Evolutionary conservation across 2,329 filamentous ascomycete species (phyloP), one percentile per base, ranked within the genome.

Genomic region (Tricladium varicosporioides): DNA sequence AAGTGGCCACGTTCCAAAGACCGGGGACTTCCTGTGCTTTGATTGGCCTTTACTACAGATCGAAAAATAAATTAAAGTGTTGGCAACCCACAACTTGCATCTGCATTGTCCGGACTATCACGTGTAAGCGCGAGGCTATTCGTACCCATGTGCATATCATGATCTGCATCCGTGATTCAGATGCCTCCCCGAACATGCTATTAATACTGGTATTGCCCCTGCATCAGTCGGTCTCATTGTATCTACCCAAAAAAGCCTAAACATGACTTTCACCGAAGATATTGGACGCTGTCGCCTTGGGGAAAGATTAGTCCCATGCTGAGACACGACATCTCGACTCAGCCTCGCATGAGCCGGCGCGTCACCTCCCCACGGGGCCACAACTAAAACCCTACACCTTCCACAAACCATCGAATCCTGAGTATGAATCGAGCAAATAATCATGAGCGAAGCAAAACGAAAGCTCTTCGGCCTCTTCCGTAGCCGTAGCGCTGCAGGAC

Each of bases 401-500:
- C n/a, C 11, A 11, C 36, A 10, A n/a, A 27, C 22, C 22, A 27
- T 7, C 22, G 7, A 27, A 27, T 27, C 36, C 11, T 4, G 36
- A 40, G n/a, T 40, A 40, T 40, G 36, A 40, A 11, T 40, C n/a
- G 11, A 40, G 36, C 36, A 40, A 40, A 40, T 11, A 40, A 40
- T 22, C 51, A 69, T 69, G 67, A 67, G 63, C 50, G 65, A 68
- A 48, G 57, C 62, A 15, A 68, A 67, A 54, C 60, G 52, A 42
- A 67, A 63, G 52, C 49, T 69, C 1, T 54, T 68, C 13, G 73
- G 72, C 58, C 70, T 84, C 54, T 74, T 84, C 63, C 76, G 80
- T 60, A 76, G 72, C 59, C 75, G 75, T 59, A 80, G 76, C 68
- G 71, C 73, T 53, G 72, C 75, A 18, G 71, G 69, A 53, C 70